These are phyloP conservation scores for Helianthus annuus DNA, from an alignment of 129 eudicot genomes.

Conservation along the genomic window HanXRQr2.0-SUNRISE NC_035438.2:95492537-95493036, in stretches of 20 bases:
- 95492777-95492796: constrained; percentile 22
- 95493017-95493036: constrained; percentile 19
- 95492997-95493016: constrained; percentile 14
- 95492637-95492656: constrained; percentile 47
- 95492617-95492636: constrained; percentile 34
- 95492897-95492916: constrained; percentile 20
- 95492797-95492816: constrained; percentile 34
- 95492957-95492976: not conserved
- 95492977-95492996: constrained; percentile 18
- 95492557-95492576: not conserved
- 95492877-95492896: constrained; percentile 16
- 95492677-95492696: constrained; percentile 55
- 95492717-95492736: constrained; percentile 7
- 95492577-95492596: constrained; percentile 39
- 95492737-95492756: constrained; percentile 10
- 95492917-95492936: constrained; percentile 23
- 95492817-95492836: constrained; percentile 18
- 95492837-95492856: constrained; percentile 17
- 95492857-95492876: constrained; percentile 15
- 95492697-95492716: constrained; percentile 20
- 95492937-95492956: constrained; percentile 23
- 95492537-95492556: constrained; percentile 14
- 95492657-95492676: constrained; percentile 51
- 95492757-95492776: constrained; percentile 13
- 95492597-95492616: constrained; percentile 36